Conservation (phyloP, 352 stramenopile species). For the Phytophthora colocasiae region DNA sequence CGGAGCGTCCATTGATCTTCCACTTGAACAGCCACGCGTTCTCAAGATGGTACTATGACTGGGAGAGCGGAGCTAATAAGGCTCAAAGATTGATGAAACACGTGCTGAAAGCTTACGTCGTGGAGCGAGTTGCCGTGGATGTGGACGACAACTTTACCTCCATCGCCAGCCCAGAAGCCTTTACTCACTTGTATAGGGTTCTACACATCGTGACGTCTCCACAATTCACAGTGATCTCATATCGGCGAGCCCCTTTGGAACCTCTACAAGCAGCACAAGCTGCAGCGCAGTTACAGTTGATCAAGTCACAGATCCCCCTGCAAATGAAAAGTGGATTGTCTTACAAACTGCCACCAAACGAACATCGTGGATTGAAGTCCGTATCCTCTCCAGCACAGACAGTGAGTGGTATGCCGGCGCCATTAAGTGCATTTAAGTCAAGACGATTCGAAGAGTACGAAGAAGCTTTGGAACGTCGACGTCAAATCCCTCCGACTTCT, state of each 20-base stretch:
- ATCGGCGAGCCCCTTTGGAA: constrained; percentile 56
- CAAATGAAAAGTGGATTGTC: constrained; percentile 1
- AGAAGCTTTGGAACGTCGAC: constrained; percentile 18
- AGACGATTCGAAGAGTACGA: constrained; percentile 5
- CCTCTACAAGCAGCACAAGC: constrained; percentile 21
- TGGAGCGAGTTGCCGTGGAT: constrained; percentile 51
- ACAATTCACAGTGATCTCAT: constrained; percentile 81
- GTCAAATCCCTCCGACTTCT: background rate
- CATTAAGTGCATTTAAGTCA: background rate
- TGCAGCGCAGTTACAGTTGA: constrained; percentile 7
- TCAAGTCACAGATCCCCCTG: constrained; percentile 3
- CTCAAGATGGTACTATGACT: constrained; percentile 77
- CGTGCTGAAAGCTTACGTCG: constrained; percentile 65
- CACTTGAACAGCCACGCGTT: constrained; percentile 61
- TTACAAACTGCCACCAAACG: too few species aligned
- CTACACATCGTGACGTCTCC: constrained; percentile 57
- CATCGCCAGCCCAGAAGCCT: constrained; percentile 17
- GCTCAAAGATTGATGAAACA: constrained; percentile 76
- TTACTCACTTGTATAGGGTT: constrained; percentile 52
- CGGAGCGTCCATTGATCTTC: constrained; percentile 46
- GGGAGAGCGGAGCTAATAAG: constrained; percentile 76
- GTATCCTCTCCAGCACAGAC: background rate
- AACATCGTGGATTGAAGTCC: too few species aligned
- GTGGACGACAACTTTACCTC: constrained; percentile 42
- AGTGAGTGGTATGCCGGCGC: constrained; percentile 13